A percentile compares a stretch with the other conserved stretches of the same genome.
phyloP scores from a whole-genome alignment of 1,284 basidiomycete species.

The Cystobasidium slooffiae region DNA sequence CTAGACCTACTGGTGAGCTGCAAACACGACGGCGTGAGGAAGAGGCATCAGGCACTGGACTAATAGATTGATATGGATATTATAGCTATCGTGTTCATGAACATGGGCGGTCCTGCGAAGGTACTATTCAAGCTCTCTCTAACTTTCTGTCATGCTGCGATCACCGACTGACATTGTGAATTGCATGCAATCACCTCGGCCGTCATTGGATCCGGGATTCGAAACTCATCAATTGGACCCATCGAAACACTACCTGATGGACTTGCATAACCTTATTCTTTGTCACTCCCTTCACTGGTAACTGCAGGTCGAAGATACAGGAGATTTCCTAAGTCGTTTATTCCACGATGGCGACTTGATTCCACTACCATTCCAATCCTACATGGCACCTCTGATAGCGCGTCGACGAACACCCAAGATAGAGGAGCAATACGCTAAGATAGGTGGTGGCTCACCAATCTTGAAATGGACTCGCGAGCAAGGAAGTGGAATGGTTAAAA shows the following conservation, averaged over 20 bases:
- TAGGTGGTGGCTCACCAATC: conserved; percentile 98
- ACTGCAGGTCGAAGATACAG: conserved; percentile 56
- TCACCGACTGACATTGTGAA: not conserved
- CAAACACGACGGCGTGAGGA: not conserved
- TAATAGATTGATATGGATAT: not conserved
- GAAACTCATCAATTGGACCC: not conserved
- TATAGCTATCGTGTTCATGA: conserved; percentile 90
- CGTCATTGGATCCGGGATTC: not conserved
- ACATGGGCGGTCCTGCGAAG: conserved; percentile 96
- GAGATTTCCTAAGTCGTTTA: conserved; percentile 82
- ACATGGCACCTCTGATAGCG: conserved; percentile 87
- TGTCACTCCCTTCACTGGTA: conserved; percentile 6
- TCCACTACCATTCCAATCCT: conserved; percentile 87
- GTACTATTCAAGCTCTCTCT: conserved; percentile 57
- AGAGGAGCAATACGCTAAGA: conserved; percentile 89
- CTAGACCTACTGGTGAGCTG: conserved; percentile 26
- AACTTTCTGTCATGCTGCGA: not conserved
- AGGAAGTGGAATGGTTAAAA: conserved; percentile 83
- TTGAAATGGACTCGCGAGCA: conserved; percentile 86
- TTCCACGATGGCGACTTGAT: conserved; percentile 96
- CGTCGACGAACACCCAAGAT: conserved; percentile 90
- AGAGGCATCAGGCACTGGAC: not conserved
- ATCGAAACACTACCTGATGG: not conserved
- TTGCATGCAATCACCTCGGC: not conserved
- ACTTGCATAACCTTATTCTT: not conserved